A percentile compares a stretch with the other conserved stretches of the same genome.
phyloP scores from a whole-genome alignment of 1,284 basidiomycete species.

The Cerrena zonata region DNA sequence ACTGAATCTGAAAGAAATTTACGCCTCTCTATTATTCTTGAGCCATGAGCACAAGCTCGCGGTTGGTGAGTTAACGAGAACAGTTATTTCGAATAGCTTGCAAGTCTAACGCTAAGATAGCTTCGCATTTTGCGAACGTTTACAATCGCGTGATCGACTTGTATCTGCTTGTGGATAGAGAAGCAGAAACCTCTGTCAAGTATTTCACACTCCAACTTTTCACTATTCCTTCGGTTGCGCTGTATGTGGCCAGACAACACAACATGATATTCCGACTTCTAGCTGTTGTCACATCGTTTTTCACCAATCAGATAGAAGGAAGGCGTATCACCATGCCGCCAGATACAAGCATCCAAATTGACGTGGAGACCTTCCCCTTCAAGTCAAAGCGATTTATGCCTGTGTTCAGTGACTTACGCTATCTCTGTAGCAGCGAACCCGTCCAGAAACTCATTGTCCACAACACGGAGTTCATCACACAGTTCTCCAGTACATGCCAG shows the following conservation, averaged over 20 bases:
- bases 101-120: constrained; percentile 34
- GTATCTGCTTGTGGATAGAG: constrained; percentile 85
- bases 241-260: constrained; percentile 72
- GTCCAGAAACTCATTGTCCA: constrained; percentile 73
- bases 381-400: constrained; percentile 91
- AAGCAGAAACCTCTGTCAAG: constrained; percentile 88
- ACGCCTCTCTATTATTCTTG: constrained; percentile 71
- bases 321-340: constrained; percentile 59
- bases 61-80: constrained; percentile 49
- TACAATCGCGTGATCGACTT: constrained; percentile 86
- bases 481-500: constrained; percentile 64
- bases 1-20: constrained; percentile 75
- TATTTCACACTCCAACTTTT: constrained; percentile 88
- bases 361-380: constrained; percentile 81
- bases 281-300: constrained; percentile 79
- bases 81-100: constrained; percentile 4
- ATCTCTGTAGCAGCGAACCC: constrained; percentile 68
- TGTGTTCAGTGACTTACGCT: constrained; percentile 80
- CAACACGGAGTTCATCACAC: constrained; percentile 54
- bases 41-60: constrained; percentile 73
- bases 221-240: constrained; percentile 79
- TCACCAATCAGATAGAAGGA: constrained; percentile 76
- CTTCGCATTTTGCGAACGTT: constrained; percentile 76
- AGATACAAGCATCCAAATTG: constrained; percentile 42
- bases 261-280: constrained; percentile 73